These are phyloP conservation scores for Barnettozyma sucrosica DNA, from an alignment of 805 yeast species.

Conservation along the genomic window DNA sequence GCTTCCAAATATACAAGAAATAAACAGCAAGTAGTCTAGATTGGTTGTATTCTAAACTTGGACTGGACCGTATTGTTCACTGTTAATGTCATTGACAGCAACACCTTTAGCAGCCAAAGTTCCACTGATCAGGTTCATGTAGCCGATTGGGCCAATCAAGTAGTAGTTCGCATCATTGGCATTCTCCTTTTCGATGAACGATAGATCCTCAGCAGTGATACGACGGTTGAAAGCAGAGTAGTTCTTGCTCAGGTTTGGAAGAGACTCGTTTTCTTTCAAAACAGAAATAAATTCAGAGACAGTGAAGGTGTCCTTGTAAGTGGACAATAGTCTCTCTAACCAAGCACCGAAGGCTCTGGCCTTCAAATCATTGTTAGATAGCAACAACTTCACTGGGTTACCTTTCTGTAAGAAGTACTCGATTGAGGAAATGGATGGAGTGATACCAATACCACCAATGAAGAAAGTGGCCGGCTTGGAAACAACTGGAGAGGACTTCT, in stretches of 20 bases:
- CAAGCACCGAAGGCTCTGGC: constrained; percentile 15
- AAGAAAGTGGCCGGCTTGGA: constrained; percentile 35
- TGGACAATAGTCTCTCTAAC: constrained; percentile 9
- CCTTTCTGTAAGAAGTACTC: constrained; percentile 27
- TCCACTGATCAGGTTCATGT: constrained; percentile 13
- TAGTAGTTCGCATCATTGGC: constrained; percentile 13
- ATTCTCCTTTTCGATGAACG: constrained; percentile 8
- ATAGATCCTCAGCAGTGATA: constrained; percentile 3
- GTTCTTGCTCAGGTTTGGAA: constrained; percentile 4
- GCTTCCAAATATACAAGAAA: background rate
- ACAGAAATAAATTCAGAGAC: constrained; percentile 15
- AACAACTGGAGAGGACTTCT: constrained; percentile 17
- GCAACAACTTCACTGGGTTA: constrained; percentile 11
- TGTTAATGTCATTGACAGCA: constrained; percentile 12
- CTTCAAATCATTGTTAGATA: constrained; percentile 12
- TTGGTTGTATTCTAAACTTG: constrained; percentile 9
- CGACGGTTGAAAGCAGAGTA: constrained; percentile 9
- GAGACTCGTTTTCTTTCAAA: background rate
- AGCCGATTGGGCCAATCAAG: constrained; percentile 22
- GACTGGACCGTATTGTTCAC: constrained; percentile 24
- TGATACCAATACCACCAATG: constrained; percentile 64
- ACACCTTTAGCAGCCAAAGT: constrained; percentile 9
- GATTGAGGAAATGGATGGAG: constrained; percentile 53
- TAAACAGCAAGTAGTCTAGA: background rate
- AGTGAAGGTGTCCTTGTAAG: constrained; percentile 9